phyloP scores from a whole-genome alignment of 495 filamentous ascomycete species.

The Penicillium mononematosum region DNA sequence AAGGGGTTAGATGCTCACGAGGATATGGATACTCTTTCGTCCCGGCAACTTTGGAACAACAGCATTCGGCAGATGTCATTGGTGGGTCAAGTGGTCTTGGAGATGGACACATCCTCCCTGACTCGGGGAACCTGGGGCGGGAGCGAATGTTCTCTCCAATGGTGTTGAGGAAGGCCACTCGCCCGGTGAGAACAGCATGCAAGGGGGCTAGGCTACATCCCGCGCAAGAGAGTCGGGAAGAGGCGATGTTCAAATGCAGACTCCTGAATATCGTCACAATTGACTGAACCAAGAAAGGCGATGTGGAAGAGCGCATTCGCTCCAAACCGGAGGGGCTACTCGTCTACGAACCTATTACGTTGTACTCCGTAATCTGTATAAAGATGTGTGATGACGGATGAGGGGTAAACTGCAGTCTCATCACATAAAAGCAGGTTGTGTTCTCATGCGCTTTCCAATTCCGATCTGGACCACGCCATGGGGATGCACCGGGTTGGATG shows the following conservation, averaged over 20 bases:
- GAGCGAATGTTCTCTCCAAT: slow-evolving; percentile 12
- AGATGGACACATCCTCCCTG: slow-evolving; percentile 7
- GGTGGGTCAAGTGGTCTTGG: background rate
- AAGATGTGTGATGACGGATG: slow-evolving; percentile 21
- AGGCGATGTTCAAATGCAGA: slow-evolving; percentile 5
- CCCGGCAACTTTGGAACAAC: slow-evolving; percentile 5
- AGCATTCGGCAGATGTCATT: slow-evolving; percentile 1
- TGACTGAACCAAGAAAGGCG: background rate
- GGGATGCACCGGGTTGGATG: slow-evolving; percentile 14
- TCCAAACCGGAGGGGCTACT: background rate
- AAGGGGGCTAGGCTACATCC: slow-evolving; percentile 19
- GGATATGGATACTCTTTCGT: background rate
- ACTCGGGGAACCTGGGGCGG: background rate
- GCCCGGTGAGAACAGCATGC: slow-evolving; percentile 17
- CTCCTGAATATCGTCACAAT: slow-evolving; percentile 10
- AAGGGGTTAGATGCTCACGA: slow-evolving; percentile 9
- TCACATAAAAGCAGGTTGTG: slow-evolving; percentile 22
- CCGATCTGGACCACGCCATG: slow-evolving; percentile 28
- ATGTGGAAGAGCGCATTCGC: background rate
- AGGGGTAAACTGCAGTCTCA: slow-evolving; percentile 19
- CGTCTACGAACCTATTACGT: background rate
- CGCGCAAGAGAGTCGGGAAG: slow-evolving; percentile 19
- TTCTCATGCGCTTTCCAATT: slow-evolving; percentile 8
- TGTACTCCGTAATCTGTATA: background rate
- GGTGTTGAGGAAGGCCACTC: slow-evolving; percentile 1